These are phyloP conservation scores for Podospora didyma DNA, from an alignment of 495 filamentous ascomycete species.

Conservation along the genomic window DNA sequence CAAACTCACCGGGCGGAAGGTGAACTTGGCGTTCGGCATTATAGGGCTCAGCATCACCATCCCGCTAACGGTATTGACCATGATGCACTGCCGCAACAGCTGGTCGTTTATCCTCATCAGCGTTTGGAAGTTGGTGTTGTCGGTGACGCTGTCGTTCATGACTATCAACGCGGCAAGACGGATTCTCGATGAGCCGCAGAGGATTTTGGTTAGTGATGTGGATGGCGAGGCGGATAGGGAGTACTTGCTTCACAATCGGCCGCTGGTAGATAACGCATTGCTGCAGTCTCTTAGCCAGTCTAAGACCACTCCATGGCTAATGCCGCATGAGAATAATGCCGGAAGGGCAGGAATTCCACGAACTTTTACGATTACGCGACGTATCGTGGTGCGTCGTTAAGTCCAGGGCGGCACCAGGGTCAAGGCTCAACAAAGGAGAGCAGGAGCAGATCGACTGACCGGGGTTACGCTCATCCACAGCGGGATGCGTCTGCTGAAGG, in stretches of 20 bases:
- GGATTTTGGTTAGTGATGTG: not conserved
- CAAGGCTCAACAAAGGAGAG: too few species aligned
- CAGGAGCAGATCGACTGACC: not conserved
- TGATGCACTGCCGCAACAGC: conserved; percentile 22
- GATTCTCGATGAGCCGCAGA: not conserved
- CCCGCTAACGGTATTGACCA: conserved; percentile 20
- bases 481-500: too few species aligned
- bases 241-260: too few species aligned
- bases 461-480: too few species aligned
- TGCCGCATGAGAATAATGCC: too few species aligned
- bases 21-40: conserved; percentile 16
- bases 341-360: not conserved
- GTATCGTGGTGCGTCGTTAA: too few species aligned
- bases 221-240: not conserved
- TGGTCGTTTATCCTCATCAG: conserved; percentile 33
- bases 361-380: too few species aligned
- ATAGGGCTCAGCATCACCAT: conserved; percentile 17
- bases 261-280: too few species aligned
- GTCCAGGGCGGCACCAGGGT: too few species aligned
- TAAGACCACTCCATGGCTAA: not conserved
- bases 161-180: conserved; percentile 11
- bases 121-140: conserved; percentile 28
- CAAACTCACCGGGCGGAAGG: conserved; percentile 3
- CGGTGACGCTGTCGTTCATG: conserved; percentile 18
- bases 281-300: too few species aligned